Evolutionary conservation across 148 eudicot species (phyloP).

Genomic region (Rhododendron vialii): DNA sequence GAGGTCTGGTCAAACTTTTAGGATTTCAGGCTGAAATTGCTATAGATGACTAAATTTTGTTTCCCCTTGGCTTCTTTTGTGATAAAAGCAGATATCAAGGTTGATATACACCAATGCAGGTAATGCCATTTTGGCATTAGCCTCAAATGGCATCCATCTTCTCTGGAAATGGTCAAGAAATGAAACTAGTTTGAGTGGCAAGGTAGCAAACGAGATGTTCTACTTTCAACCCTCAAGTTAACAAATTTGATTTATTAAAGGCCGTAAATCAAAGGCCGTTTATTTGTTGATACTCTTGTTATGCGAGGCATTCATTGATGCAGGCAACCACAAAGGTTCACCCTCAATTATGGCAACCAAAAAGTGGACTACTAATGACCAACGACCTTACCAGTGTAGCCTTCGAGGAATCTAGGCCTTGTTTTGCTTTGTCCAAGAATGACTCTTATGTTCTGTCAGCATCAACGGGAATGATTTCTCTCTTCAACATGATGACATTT

Average conservation of each 20-base stretch:
- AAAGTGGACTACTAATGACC: conserved; percentile 42
- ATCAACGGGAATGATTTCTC: conserved; percentile 45
- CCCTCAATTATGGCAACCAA: conserved; percentile 46
- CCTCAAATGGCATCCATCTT: conserved; percentile 41
- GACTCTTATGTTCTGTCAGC: conserved; percentile 59
- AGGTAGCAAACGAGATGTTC: conserved; percentile 17
- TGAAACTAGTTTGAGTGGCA: conserved; percentile 29
- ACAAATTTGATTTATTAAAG: neutral
- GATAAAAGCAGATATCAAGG: conserved; percentile 32
- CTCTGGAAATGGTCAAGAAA: conserved; percentile 48
- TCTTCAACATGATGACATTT: conserved; percentile 44
- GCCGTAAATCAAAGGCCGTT: neutral
- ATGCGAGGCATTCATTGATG: neutral
- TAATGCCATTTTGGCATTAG: conserved; percentile 42
- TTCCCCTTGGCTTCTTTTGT: neutral
- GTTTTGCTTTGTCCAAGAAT: conserved; percentile 48
- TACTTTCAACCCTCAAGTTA: neutral
- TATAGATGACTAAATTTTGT: neutral
- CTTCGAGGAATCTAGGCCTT: conserved; percentile 30
- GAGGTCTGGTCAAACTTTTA: neutral
- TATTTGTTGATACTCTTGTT: neutral
- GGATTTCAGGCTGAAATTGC: neutral
- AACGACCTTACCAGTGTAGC: conserved; percentile 34
- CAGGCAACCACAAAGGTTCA: conserved; percentile 39
- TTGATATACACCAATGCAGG: conserved; percentile 52